Evolutionary conservation across 176 grass and related monocot genomes (phyloP).

Genomic region (Hyparrhenia diplandra): DNA sequence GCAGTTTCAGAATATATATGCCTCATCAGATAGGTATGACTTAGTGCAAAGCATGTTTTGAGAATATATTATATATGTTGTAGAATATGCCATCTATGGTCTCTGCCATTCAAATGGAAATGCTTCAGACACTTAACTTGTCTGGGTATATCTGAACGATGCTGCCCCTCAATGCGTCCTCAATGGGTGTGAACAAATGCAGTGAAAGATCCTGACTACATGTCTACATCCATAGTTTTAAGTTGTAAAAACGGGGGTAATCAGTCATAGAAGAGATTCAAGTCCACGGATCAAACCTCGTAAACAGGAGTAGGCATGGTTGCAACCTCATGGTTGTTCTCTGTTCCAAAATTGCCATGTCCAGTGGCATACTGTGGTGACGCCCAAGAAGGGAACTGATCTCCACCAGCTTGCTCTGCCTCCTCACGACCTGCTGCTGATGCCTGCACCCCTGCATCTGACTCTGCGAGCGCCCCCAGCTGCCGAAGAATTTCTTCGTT

Average conservation of each 20-base stretch:
- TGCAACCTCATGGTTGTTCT: conserved; percentile 35
- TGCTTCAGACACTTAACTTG: background rate
- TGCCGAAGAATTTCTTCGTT: conserved; percentile 69
- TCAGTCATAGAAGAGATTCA: background rate
- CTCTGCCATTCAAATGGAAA: background rate
- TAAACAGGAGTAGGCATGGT: conserved; percentile 40
- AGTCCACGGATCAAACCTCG: conserved; percentile 40
- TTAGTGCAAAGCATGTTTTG: background rate
- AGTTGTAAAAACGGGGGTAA: background rate
- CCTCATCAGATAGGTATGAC: background rate
- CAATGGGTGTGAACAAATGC: conserved; percentile 16
- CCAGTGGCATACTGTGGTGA: conserved; percentile 18
- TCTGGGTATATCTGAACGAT: background rate
- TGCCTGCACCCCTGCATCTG: conserved; percentile 26
- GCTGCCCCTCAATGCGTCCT: background rate
- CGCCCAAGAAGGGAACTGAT: conserved; percentile 40
- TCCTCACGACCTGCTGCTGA: conserved; percentile 22
- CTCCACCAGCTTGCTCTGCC: conserved; percentile 19
- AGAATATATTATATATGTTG: background rate
- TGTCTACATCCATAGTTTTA: background rate
- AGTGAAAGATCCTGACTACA: background rate
- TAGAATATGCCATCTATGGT: background rate
- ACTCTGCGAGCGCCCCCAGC: conserved; percentile 51
- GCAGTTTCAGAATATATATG: no score
- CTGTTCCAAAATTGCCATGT: conserved; percentile 36